Percentiles rank a stretch among this genome's conserved stretches.
Conservation (phyloP, 805 yeast species). For the Saccharomycopsis olivae region DNA sequence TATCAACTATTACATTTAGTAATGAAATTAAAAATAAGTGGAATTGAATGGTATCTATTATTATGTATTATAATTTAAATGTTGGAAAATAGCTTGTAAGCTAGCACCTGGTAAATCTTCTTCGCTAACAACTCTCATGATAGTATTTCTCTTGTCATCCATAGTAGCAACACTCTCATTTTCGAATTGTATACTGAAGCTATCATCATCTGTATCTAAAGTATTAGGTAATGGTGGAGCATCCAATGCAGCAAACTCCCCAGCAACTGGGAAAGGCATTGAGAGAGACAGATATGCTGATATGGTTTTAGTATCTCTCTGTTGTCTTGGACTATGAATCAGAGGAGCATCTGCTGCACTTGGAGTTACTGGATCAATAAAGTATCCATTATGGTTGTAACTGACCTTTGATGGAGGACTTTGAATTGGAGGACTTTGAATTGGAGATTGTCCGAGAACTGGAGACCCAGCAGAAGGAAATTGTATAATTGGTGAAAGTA, state of each 20-base stretch:
- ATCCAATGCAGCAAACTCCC: background rate
- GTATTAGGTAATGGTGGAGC: conserved; percentile 1
- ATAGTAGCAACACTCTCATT: conserved; percentile 9
- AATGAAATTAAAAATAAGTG: no score
- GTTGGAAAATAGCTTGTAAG: no score
- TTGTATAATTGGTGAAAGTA: no score
- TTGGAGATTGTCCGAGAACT: no score
- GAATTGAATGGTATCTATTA: no score
- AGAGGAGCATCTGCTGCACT: background rate
- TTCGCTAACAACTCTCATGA: conserved; percentile 12
- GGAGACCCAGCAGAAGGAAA: no score
- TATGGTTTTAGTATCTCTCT: background rate
- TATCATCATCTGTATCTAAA: background rate
- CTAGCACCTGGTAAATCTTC: conserved; percentile 15
- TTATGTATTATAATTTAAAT: no score
- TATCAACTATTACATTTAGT: no score
- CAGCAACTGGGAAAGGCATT: conserved; percentile 6
- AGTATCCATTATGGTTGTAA: background rate
- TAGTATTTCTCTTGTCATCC: conserved; percentile 8
- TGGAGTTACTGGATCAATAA: background rate
- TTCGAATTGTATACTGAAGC: conserved; percentile 1
- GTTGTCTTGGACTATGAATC: background rate
- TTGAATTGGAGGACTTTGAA: background rate
- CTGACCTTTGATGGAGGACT: background rate
- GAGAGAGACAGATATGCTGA: background rate